A percentile compares a stretch with the other conserved stretches of the same genome.
Conservation (phyloP, 2,329 filamentous ascomycete species). For the Pyrenochaeta sp. region DNA sequence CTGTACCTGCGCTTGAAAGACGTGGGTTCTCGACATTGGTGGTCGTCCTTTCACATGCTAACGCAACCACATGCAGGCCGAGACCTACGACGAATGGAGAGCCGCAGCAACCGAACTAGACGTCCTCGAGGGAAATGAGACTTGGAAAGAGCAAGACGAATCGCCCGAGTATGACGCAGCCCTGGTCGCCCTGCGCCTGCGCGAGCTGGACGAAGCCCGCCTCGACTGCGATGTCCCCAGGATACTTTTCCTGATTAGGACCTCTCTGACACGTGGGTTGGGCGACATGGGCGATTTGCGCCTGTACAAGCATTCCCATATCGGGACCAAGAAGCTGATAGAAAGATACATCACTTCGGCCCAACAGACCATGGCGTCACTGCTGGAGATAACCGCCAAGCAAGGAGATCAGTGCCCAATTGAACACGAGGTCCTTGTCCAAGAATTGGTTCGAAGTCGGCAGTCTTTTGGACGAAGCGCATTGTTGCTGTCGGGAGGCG, state of each 20-base stretch:
- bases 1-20: conserved; percentile 70
- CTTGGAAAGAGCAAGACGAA: conserved; percentile 76
- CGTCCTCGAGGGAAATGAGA: conserved; percentile 77
- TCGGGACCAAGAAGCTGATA: conserved; percentile 86
- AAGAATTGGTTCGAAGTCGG: conserved; percentile 73
- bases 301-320: conserved; percentile 83
- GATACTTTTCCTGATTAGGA: conserved; percentile 84
- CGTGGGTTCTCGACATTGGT: conserved; percentile 55
- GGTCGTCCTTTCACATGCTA: conserved; percentile 35
- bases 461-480: conserved; percentile 88
- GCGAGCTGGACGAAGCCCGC: conserved; percentile 77
- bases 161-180: conserved; percentile 75
- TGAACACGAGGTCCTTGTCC: conserved; percentile 67
- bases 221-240: conserved; percentile 72
- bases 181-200: conserved; percentile 73
- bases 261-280: conserved; percentile 78
- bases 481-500: conserved; percentile 82
- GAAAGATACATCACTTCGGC: conserved; percentile 86
- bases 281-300: conserved; percentile 85
- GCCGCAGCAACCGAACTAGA: conserved; percentile 79
- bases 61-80: conserved; percentile 60
- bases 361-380: conserved; percentile 72
- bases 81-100: conserved; percentile 75
- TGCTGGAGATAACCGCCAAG: conserved; percentile 69
- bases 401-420: conserved; percentile 59